Evolutionary conservation across 805 yeast species (phyloP).

Genomic region (Yamadazyma nakazawae): DNA sequence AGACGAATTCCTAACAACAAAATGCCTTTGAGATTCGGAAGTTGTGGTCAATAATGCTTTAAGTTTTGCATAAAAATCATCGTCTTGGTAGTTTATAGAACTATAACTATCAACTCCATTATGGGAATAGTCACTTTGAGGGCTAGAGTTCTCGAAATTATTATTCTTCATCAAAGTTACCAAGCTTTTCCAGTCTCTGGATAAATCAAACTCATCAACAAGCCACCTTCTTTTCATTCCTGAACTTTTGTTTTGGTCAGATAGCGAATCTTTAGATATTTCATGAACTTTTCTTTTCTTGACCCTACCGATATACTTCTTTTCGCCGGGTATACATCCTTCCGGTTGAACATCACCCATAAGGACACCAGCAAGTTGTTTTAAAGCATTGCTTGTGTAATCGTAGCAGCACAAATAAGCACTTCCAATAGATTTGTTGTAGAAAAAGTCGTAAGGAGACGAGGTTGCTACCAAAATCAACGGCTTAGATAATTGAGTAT

Average conservation of each 20-base stretch:
- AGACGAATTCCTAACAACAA: constrained; percentile 55
- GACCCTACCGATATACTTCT: constrained; percentile 26
- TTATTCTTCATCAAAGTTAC: constrained; percentile 43
- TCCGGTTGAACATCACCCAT: constrained; percentile 52
- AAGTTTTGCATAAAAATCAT: constrained; percentile 27
- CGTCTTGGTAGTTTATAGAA: constrained; percentile 22
- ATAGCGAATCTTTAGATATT: constrained; percentile 4
- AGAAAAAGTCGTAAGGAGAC: constrained; percentile 60
- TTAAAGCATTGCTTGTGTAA: constrained; percentile 51
- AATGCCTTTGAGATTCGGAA: constrained; percentile 39
- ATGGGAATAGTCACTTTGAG: constrained; percentile 15
- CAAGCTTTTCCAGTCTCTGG: constrained; percentile 50
- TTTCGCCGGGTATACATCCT: constrained; percentile 58
- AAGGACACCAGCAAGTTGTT: constrained; percentile 47
- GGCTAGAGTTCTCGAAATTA: constrained; percentile 18
- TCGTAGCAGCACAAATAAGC: constrained; percentile 61
- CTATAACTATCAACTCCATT: constrained; percentile 11
- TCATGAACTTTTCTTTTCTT: constrained; percentile 20
- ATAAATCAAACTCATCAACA: constrained; percentile 51
- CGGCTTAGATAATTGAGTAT: constrained; percentile 42
- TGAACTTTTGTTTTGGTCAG: constrained; percentile 11
- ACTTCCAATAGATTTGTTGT: constrained; percentile 51
- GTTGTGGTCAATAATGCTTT: constrained; percentile 29
- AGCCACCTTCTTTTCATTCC: constrained; percentile 48
- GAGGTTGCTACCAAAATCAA: constrained; percentile 58